These are phyloP conservation scores for Ophiostoma montium DNA, from an alignment of 2,329 filamentous ascomycete genomes.

Conservation along the genomic window DNA sequence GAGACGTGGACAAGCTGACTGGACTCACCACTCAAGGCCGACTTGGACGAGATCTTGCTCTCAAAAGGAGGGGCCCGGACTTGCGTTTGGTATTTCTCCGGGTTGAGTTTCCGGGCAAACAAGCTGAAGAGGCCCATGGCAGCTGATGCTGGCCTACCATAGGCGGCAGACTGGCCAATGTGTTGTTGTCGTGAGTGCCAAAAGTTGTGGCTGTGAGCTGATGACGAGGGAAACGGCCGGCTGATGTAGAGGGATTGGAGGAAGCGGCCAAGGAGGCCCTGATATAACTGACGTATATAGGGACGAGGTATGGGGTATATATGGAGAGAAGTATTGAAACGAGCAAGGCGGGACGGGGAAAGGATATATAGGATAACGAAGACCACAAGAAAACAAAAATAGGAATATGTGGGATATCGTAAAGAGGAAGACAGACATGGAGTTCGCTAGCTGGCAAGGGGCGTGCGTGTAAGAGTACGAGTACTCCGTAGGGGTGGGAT, in stretches of 20 bases:
- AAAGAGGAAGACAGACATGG: too few species aligned
- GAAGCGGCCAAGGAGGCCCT: too few species aligned
- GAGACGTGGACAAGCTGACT: not conserved
- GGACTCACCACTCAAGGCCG: constrained; percentile 16
- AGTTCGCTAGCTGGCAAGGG: not conserved
- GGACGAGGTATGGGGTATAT: too few species aligned
- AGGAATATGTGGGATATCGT: too few species aligned
- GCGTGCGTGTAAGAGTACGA: not conserved
- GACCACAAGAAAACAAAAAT: too few species aligned
- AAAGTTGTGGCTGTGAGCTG: too few species aligned
- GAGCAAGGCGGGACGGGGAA: too few species aligned
- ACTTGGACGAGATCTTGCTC: constrained; percentile 9
- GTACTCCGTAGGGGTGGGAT: not conserved
- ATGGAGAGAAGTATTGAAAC: too few species aligned
- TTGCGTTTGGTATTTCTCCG: constrained; percentile 11
- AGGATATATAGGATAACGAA: too few species aligned
- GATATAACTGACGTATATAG: too few species aligned
- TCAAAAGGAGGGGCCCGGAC: constrained; percentile 15
- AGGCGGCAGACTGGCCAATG: constrained; percentile 3
- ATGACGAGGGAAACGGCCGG: too few species aligned
- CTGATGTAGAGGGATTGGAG: too few species aligned
- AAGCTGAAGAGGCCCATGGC: constrained; percentile 22
- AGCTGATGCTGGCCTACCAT: constrained; percentile 11
- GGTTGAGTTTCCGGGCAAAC: constrained; percentile 15
- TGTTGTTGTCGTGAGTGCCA: not conserved